Conservation (phyloP, 129 eudicot species). For the Flaveria robusta region DNA sequence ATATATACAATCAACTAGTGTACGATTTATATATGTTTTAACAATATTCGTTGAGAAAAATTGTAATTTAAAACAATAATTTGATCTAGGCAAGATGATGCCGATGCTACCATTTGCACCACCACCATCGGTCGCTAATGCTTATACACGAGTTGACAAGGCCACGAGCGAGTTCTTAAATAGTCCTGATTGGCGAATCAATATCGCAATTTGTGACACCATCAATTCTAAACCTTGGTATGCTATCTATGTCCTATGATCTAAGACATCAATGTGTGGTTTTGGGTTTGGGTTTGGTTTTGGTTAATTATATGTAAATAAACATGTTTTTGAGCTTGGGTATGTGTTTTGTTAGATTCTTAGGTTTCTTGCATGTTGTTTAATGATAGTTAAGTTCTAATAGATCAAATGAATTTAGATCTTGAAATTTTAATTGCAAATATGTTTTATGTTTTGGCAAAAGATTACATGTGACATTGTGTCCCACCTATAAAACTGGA, state of each 20-base stretch:
- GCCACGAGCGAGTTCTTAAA: conserved; percentile 90
- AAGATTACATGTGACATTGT: too few species aligned
- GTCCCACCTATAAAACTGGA: too few species aligned
- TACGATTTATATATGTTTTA: neutral
- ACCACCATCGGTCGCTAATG: conserved; percentile 50
- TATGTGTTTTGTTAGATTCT: conserved; percentile 10
- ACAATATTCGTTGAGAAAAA: neutral
- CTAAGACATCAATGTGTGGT: conserved; percentile 1
- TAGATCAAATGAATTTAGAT: too few species aligned
- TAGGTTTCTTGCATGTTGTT: conserved; percentile 11
- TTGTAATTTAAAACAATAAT: neutral
- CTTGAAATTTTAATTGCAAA: too few species aligned
- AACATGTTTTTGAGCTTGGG: conserved; percentile 4
- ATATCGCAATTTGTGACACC: conserved; percentile 77
- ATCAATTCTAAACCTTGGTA: conserved; percentile 76
- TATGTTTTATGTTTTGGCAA: too few species aligned
- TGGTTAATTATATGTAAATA: neutral
- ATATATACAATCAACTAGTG: conserved; percentile 17
- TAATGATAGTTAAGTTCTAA: neutral
- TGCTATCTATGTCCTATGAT: neutral
- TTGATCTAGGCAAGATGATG: conserved; percentile 32
- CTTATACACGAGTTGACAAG: conserved; percentile 75
- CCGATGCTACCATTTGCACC: conserved; percentile 48
- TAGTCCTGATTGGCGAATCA: conserved; percentile 90
- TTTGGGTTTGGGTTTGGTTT: neutral